Percentiles rank a stretch among this genome's conserved stretches.
phyloP scores from a whole-genome alignment of 306 rosid genomes.

The Cucumis sativus region DNA sequence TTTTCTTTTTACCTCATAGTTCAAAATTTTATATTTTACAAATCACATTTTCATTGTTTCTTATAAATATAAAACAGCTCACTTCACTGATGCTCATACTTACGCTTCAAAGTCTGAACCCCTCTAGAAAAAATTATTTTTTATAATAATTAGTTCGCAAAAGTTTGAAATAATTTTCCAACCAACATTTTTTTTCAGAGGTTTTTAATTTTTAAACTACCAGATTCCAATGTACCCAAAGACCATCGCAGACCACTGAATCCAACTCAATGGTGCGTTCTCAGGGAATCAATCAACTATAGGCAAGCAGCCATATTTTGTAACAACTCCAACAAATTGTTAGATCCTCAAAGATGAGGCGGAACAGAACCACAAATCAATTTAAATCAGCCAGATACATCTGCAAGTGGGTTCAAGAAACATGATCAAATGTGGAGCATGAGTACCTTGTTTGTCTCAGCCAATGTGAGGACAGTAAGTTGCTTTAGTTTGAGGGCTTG shows the following conservation, averaged over 20 bases:
- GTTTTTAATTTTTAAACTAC: background rate
- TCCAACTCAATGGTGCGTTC: background rate
- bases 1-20: background rate
- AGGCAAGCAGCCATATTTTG: background rate
- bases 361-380: background rate
- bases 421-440: background rate
- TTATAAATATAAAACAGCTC: background rate
- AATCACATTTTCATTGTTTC: background rate
- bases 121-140: background rate
- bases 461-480: slow-evolving; percentile 95
- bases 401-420: background rate
- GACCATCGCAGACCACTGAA: background rate
- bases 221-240: background rate
- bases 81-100: background rate
- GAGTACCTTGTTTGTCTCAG: slow-evolving; percentile 72
- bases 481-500: slow-evolving; percentile 86
- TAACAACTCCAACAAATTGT: background rate
- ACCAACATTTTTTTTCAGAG: background rate
- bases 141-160: background rate
- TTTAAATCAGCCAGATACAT: background rate
- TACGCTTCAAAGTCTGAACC: background rate
- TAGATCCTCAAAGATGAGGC: background rate
- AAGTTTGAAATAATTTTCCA: background rate
- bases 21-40: background rate
- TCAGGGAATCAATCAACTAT: background rate